Evolutionary conservation across 2,329 filamentous ascomycete species (phyloP).

Genomic region (Aspergillus sp.): DNA sequence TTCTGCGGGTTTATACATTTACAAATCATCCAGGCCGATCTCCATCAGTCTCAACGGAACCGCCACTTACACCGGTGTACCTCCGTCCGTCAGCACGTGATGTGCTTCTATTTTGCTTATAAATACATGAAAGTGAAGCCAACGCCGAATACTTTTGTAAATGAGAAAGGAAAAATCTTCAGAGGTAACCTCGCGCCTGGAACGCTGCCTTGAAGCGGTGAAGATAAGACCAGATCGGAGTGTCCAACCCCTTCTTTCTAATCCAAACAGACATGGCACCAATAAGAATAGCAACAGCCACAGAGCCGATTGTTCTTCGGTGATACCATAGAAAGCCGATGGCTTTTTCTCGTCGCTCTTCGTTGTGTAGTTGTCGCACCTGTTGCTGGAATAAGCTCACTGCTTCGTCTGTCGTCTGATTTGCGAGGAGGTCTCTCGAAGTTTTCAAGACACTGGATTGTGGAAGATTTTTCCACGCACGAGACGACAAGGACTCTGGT

Average conservation of each 20-base stretch:
- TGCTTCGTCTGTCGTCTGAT: slow-evolving; percentile 66
- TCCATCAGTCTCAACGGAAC: background rate
- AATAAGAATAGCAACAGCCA: slow-evolving; percentile 65
- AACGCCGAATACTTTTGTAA: background rate
- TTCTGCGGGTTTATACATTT: background rate
- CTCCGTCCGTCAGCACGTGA: background rate
- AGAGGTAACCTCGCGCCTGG: slow-evolving; percentile 15
- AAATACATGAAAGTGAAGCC: background rate
- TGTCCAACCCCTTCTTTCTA: slow-evolving; percentile 47
- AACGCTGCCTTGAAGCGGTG: slow-evolving; percentile 26
- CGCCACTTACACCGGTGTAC: background rate
- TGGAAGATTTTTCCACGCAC: slow-evolving; percentile 72
- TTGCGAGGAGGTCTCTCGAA: slow-evolving; percentile 56
- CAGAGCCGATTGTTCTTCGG: slow-evolving; percentile 61
- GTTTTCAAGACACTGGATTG: slow-evolving; percentile 81
- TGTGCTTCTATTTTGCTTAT: background rate
- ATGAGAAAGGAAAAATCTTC: background rate
- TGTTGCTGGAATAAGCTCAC: slow-evolving; percentile 68
- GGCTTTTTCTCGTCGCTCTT: slow-evolving; percentile 58
- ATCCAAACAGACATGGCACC: slow-evolving; percentile 69
- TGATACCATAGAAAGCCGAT: slow-evolving; percentile 61
- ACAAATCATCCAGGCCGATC: background rate
- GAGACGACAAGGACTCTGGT: slow-evolving; percentile 64
- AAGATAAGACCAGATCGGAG: slow-evolving; percentile 34
- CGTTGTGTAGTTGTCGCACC: slow-evolving; percentile 66